phyloP scores from a whole-genome alignment of 495 filamentous ascomycete species.

The Mytilinidion resinicola region DNA sequence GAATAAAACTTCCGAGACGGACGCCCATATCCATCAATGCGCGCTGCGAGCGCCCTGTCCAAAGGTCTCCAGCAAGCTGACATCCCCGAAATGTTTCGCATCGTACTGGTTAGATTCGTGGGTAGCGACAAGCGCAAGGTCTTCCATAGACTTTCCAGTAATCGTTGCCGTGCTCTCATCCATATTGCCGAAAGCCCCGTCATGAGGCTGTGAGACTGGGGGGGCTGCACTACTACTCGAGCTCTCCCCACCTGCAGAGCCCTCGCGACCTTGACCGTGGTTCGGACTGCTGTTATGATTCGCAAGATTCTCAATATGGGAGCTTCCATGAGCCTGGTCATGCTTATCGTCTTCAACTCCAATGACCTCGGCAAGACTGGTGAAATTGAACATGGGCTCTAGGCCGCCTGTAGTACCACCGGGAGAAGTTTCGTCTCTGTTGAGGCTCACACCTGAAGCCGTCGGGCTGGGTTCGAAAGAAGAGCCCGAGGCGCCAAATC shows the following conservation, averaged over 20 bases:
- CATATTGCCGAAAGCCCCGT: conserved; percentile 4
- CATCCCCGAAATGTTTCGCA: conserved; percentile 29
- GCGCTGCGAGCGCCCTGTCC: not conserved
- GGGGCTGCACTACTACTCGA: conserved; percentile 24
- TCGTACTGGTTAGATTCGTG: conserved; percentile 17
- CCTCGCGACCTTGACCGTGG: conserved; percentile 1
- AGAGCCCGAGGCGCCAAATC: conserved; percentile 30
- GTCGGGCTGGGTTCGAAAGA: conserved; percentile 41
- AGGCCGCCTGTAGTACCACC: conserved; percentile 37
- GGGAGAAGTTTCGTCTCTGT: conserved; percentile 23
- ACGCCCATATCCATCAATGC: no score
- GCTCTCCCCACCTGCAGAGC: conserved; percentile 23
- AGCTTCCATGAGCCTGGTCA: conserved; percentile 16
- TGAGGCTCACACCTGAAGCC: conserved; percentile 32
- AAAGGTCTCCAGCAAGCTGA: conserved; percentile 25
- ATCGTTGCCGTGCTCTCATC: conserved; percentile 20
- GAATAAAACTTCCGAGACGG: no score
- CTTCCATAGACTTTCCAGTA: conserved; percentile 25
- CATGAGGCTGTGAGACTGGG: conserved; percentile 7
- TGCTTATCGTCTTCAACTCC: conserved; percentile 55
- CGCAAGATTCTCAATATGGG: conserved; percentile 27
- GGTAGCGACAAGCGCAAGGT: conserved; percentile 9
- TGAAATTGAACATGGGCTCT: conserved; percentile 87
- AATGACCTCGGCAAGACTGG: conserved; percentile 80
- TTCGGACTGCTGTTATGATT: conserved; percentile 1